Conservation (phyloP, 2,329 filamentous ascomycete genomes). For the Colletotrichum phormii region DNA sequence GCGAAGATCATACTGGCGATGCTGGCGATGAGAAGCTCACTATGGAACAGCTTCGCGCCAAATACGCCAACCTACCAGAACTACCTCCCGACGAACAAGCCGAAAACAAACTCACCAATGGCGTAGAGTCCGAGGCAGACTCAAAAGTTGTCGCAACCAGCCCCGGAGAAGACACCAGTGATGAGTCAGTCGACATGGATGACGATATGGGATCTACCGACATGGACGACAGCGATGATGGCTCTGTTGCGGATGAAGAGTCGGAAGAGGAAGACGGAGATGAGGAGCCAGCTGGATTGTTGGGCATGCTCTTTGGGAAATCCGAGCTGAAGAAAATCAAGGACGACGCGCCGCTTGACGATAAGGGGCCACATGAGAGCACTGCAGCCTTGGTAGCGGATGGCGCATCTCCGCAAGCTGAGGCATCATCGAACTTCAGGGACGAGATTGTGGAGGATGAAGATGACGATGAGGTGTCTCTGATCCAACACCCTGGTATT, state of each 20-base stretch:
- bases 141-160: not conserved
- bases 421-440: constrained; percentile 17
- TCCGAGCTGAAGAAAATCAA: constrained; percentile 67
- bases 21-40: constrained; percentile 73
- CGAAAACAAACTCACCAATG: constrained; percentile 37
- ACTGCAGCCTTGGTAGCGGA: not conserved
- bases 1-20: constrained; percentile 50
- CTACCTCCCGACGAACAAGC: constrained; percentile 45
- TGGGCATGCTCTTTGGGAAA: constrained; percentile 70
- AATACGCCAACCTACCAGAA: constrained; percentile 74
- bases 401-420: not conserved
- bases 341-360: constrained; percentile 44
- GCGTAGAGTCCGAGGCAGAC: constrained; percentile 30
- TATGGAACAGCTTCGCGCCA: constrained; percentile 74
- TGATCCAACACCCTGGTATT: constrained; percentile 46
- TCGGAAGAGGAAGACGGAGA: constrained; percentile 56
- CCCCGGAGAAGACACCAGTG: constrained; percentile 64
- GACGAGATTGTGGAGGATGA: constrained; percentile 47
- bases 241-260: constrained; percentile 54
- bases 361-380: constrained; percentile 42
- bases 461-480: constrained; percentile 45
- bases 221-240: constrained; percentile 56
- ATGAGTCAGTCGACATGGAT: constrained; percentile 77
- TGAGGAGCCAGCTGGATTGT: constrained; percentile 58
- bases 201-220: constrained; percentile 73